A percentile compares a stretch with the other conserved stretches of the same genome.
Evolutionary conservation across 768 basidiomycete species (phyloP).

Genomic region (Auricularia auricula-judae): DNA sequence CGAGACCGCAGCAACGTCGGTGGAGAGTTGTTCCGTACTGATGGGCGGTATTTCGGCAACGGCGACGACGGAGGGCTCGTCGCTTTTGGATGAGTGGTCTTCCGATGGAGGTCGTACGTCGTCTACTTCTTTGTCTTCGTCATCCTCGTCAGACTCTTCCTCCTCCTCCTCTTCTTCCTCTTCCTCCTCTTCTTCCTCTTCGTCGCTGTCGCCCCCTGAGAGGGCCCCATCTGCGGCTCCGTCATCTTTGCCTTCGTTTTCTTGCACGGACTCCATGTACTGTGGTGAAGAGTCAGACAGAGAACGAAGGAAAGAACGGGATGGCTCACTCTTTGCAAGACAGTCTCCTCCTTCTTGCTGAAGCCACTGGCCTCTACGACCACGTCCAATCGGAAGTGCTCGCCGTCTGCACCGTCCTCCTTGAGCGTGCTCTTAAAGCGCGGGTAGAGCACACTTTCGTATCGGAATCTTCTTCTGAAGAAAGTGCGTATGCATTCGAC

Average conservation of each 20-base stretch:
- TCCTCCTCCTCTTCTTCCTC: constrained; percentile 12
- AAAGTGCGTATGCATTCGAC: constrained; percentile 93
- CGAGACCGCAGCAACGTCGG: neutral
- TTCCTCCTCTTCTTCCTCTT: constrained; percentile 16
- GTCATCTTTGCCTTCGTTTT: constrained; percentile 21
- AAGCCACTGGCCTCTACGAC: constrained; percentile 93
- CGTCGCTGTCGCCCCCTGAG: constrained; percentile 28
- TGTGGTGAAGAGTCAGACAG: constrained; percentile 18
- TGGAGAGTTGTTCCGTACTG: neutral
- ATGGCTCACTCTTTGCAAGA: constrained; percentile 68
- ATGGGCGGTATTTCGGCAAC: neutral
- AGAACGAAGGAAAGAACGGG: constrained; percentile 10
- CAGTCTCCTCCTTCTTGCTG: constrained; percentile 67
- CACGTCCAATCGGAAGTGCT: constrained; percentile 72
- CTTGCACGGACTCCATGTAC: constrained; percentile 55
- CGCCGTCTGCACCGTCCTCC: constrained; percentile 27
- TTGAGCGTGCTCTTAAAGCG: constrained; percentile 60
- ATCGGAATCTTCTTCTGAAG: constrained; percentile 83
- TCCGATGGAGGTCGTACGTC: no score
- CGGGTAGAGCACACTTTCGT: constrained; percentile 85
- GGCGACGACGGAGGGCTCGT: neutral
- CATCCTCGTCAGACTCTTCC: constrained; percentile 5
- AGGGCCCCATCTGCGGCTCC: constrained; percentile 27
- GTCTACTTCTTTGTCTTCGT: constrained; percentile 3
- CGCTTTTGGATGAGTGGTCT: no score